Base-by-base conservation (phyloP, 2,329 filamentous ascomycete genomes). In the Metarhizium guizhouense region DNA sequence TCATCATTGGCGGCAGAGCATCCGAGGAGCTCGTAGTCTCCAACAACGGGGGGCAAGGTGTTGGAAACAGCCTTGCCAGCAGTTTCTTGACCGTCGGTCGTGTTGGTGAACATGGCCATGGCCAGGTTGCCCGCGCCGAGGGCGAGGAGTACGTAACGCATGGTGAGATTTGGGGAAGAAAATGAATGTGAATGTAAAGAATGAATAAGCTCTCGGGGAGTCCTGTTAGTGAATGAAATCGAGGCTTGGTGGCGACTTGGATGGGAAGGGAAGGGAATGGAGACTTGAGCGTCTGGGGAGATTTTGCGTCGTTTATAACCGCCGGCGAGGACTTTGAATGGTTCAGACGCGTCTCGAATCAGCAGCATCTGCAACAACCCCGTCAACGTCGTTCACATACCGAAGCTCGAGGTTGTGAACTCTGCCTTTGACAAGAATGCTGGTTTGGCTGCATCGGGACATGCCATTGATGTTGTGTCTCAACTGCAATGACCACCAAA, bases 81-180 rank as follows among this genome's bases (percentile, higher is more conserved):
- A 18, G 42, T 25, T 25, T 25, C 42, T 16, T 20, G 42, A 20
- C 18, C 18, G n/a, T 29, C 42, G 16, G 56, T 58, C 16, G 56
- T 40, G 51, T 60, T 58, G 14, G 43, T 10, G 32, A 58, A 56
- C 52, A 60, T 59, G 53, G 68, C 69, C 51, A 64, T 52, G 55
- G 60, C 67, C 57, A 67, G 47, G 45, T 67, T 64, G 63, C 63
- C 63, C 57, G 64, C 64, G 62, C 66, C 68, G 8, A 70, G 57
- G 59, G 65, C 54, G 45, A 70, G 48, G 54, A 61, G 51, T 51
- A 66, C 60, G 59, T 61, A 68, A 60, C 65, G 68, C 69, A 71
- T 71, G 32, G 58, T 65, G 61, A 5, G n/a, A 25, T 25, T 58
- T 11, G 25, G 34, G 18, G n/a, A 54, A 50, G 54, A 66, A 60